Evolutionary conservation across 257 asterid species (phyloP).

Genomic region (Rauvolfia tetraphylla): DNA sequence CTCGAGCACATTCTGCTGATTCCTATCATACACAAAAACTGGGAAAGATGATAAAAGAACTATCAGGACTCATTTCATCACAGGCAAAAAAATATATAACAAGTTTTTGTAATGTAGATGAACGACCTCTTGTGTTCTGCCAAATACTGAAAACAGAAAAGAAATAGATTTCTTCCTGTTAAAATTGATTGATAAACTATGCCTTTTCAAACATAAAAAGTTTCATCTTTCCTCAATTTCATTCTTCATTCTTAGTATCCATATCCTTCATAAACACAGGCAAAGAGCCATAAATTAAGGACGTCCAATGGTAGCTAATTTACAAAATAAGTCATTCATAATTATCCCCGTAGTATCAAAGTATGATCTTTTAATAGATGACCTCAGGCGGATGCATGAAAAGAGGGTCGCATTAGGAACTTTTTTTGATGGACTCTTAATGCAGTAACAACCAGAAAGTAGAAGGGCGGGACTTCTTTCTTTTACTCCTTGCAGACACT

Average conservation of each 20-base stretch:
- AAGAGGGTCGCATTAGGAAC: too few species aligned
- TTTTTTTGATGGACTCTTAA: too few species aligned
- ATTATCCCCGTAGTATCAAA: too few species aligned
- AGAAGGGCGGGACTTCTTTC: too few species aligned
- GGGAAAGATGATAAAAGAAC: neutral
- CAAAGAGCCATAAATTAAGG: neutral
- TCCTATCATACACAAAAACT: slow-evolving; percentile 58
- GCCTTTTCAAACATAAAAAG: neutral
- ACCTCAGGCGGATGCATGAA: too few species aligned
- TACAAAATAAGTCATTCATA: neutral
- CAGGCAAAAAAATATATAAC: neutral
- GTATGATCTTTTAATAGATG: too few species aligned
- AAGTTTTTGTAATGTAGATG: neutral
- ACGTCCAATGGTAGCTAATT: neutral
- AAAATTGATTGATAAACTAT: neutral
- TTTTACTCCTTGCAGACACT: neutral
- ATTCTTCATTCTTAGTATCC: neutral
- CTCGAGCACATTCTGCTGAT: slow-evolving; percentile 56
- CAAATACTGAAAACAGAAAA: neutral
- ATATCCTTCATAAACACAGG: neutral
- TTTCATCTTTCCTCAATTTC: neutral
- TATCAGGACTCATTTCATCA: too few species aligned
- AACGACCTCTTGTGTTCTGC: neutral
- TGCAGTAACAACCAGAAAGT: too few species aligned
- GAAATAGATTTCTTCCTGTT: neutral